Conservation (phyloP, 306 rosid species). For the Casuarina equisetifolia region DNA sequence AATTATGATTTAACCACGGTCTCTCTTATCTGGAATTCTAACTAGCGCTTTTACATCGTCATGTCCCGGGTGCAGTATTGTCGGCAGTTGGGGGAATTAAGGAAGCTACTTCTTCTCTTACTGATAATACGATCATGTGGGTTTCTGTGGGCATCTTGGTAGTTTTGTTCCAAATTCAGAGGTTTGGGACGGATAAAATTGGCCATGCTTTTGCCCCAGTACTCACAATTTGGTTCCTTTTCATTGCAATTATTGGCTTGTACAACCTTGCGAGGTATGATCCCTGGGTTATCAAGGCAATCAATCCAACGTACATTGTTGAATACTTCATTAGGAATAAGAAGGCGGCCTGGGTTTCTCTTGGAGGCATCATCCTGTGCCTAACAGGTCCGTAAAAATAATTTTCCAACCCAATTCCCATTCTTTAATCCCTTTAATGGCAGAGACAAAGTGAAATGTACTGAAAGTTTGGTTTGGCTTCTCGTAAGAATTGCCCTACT, state of each 20-base stretch:
- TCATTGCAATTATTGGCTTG: constrained; percentile 34
- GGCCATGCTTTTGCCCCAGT: constrained; percentile 38
- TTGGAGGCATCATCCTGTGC: constrained; percentile 42
- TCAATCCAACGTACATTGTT: constrained; percentile 36
- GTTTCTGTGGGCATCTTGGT: constrained; percentile 39
- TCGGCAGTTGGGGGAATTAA: constrained; percentile 31
- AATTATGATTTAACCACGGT: too few species aligned
- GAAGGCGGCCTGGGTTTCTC: constrained; percentile 46
- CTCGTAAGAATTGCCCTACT: not conserved
- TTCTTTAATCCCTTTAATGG: not conserved
- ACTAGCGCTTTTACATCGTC: not conserved
- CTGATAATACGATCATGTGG: constrained; percentile 37
- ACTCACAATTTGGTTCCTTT: constrained; percentile 34
- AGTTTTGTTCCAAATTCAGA: constrained; percentile 32
- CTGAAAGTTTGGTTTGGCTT: not conserved
- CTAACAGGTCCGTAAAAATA: constrained; percentile 31
- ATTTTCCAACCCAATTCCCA: not conserved
- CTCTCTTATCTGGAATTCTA: not conserved
- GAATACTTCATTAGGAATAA: constrained; percentile 33
- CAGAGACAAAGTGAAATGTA: not conserved
- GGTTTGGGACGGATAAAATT: constrained; percentile 51
- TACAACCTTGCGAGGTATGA: constrained; percentile 40
- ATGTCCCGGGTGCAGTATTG: constrained; percentile 13
- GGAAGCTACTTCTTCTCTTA: not conserved
- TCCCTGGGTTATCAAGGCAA: constrained; percentile 26